Conservation (phyloP, 176 grass and related monocot genomes). For the Cenchrus fungigraminus region DNA sequence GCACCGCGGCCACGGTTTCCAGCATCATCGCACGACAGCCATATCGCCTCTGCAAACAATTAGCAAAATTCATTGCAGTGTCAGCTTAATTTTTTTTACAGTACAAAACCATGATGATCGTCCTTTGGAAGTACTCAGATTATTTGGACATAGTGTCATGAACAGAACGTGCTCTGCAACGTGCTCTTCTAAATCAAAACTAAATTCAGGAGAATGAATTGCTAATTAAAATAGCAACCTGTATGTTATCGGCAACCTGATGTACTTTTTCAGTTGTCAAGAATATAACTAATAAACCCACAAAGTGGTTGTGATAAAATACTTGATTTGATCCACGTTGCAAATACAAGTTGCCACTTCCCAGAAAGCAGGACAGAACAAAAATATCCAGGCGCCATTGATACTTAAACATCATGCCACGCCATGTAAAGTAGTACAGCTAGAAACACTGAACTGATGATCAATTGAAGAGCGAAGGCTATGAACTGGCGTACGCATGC, state of each 20-base stretch:
- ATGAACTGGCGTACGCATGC: neutral
- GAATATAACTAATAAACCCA: neutral
- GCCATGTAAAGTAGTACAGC: conserved; percentile 3
- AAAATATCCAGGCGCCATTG: neutral
- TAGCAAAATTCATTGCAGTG: neutral
- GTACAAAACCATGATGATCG: neutral
- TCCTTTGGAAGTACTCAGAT: neutral
- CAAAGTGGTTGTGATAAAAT: neutral
- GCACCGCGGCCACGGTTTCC: conserved; percentile 58
- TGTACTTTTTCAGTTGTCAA: neutral
- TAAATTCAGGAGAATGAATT: neutral
- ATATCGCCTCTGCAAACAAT: conserved; percentile 51
- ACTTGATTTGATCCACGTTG: neutral
- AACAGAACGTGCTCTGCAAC: neutral
- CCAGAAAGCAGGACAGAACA: conserved; percentile 1
- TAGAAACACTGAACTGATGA: neutral
- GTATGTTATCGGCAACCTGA: neutral
- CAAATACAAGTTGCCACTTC: conserved; percentile 10
- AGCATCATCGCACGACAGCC: conserved; percentile 67
- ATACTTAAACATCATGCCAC: conserved; percentile 8
- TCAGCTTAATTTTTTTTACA: conserved; percentile 6
- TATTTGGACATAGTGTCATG: neutral
- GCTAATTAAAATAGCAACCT: neutral
- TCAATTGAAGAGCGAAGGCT: neutral
- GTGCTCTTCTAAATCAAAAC: neutral